These are phyloP conservation scores for Blastobotrys robertii DNA, from an alignment of 805 yeast genomes.

Conservation along the genomic window DNA sequence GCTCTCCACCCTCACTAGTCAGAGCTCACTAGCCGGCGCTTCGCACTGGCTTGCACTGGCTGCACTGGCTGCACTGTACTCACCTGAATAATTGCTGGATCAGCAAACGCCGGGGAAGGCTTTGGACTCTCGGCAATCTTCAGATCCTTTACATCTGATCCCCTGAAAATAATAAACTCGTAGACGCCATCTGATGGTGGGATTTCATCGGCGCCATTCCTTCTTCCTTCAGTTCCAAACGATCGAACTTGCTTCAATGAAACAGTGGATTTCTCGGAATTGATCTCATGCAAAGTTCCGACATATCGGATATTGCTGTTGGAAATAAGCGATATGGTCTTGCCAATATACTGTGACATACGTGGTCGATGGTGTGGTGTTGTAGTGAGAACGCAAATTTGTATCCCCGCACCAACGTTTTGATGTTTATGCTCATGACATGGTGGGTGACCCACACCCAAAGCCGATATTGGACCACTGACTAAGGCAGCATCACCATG, in stretches of 20 bases:
- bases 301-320: constrained; percentile 77
- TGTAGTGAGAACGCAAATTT: neutral
- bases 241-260: constrained; percentile 71
- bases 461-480: too few species aligned
- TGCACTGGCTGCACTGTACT: constrained; percentile 6
- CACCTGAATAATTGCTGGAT: constrained; percentile 28
- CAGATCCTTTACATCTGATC: constrained; percentile 85
- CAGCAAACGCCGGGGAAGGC: constrained; percentile 18
- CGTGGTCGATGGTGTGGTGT: too few species aligned
- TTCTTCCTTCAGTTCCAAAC: constrained; percentile 88
- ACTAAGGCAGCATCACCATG: constrained; percentile 40
- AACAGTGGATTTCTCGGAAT: constrained; percentile 85
- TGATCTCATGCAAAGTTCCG: constrained; percentile 78
- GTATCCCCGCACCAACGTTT: too few species aligned
- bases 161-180: constrained; percentile 76
- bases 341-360: constrained; percentile 92
- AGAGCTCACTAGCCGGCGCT: too few species aligned
- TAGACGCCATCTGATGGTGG: constrained; percentile 58
- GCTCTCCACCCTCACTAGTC: too few species aligned
- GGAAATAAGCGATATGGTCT: constrained; percentile 72
- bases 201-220: constrained; percentile 58
- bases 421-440: neutral
- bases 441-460: neutral
- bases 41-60: neutral
- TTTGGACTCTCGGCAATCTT: constrained; percentile 68